Evolutionary conservation across 768 basidiomycete species (phyloP).

Genomic region (Trametes cubensis): DNA sequence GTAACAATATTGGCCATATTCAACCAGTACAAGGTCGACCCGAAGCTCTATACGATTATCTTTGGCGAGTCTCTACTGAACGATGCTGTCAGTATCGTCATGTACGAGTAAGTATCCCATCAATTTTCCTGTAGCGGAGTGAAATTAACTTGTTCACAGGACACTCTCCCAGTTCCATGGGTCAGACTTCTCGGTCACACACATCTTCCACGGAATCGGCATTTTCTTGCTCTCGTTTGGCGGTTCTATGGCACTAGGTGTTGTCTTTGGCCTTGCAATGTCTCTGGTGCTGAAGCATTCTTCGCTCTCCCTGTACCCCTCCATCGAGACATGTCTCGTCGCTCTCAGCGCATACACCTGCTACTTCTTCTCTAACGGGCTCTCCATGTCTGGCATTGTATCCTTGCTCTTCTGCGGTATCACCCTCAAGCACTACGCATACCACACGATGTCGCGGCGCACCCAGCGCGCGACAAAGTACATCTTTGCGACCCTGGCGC

Average conservation of each 20-base stretch:
- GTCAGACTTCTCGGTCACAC: conserved; percentile 79
- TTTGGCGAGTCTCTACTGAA: conserved; percentile 97
- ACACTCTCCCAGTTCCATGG: conserved; percentile 93
- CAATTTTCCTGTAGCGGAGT: neutral
- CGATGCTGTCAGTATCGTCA: conserved; percentile 99
- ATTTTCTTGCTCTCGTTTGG: conserved; percentile 96
- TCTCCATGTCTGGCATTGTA: conserved; percentile 95
- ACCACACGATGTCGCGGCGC: conserved; percentile 96
- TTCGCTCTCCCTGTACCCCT: conserved; percentile 81
- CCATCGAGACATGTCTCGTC: conserved; percentile 96
- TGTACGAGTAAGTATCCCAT: conserved; percentile 88
- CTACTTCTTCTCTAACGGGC: conserved; percentile 98
- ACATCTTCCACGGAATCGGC: conserved; percentile 94
- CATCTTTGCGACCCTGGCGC: conserved; percentile 92
- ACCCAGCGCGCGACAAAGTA: conserved; percentile 95
- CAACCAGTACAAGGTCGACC: conserved; percentile 98
- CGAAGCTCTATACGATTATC: conserved; percentile 95
- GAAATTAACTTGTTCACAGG: conserved; percentile 42
- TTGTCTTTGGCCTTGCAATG: conserved; percentile 87
- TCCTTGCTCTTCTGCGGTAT: conserved; percentile 98
- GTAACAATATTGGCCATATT: conserved; percentile 98
- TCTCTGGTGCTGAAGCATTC: conserved; percentile 95
- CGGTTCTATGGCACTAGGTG: conserved; percentile 92
- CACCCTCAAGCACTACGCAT: conserved; percentile 99
- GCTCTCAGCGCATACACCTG: conserved; percentile 93